phyloP scores from a whole-genome alignment of 2,329 filamentous ascomycete species.

The Coniochaeta hoffmannii region DNA sequence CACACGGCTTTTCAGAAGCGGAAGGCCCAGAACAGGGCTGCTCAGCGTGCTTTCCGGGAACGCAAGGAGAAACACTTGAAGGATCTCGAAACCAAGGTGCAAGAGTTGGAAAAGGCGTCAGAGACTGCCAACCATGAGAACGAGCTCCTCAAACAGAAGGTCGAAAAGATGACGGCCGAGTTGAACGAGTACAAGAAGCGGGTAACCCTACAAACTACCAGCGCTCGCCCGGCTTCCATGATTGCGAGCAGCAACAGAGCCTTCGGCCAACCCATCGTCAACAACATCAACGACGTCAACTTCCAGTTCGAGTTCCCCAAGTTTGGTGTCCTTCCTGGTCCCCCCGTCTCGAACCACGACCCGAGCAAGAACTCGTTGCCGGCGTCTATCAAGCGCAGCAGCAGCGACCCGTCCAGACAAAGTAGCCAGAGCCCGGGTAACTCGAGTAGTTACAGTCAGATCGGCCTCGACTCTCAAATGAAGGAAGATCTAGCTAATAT shows the following conservation, averaged over 20 bases:
- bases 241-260: conserved; percentile 19
- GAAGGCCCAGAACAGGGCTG: conserved; percentile 91
- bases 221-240: conserved; percentile 15
- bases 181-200: conserved; percentile 87
- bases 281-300: conserved; percentile 63
- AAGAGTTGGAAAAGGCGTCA: conserved; percentile 73
- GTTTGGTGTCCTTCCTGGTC: conserved; percentile 67
- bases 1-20: conserved; percentile 56
- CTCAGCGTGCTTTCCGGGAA: conserved; percentile 87
- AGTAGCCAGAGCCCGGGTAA: conserved; percentile 26
- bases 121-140: conserved; percentile 83
- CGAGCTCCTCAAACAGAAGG: conserved; percentile 70
- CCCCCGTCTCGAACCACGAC: conserved; percentile 18
- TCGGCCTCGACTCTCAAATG: conserved; percentile 24
- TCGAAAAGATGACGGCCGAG: conserved; percentile 80
- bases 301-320: conserved; percentile 96
- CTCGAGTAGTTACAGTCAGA: conserved; percentile 24
- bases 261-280: conserved; percentile 41
- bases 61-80: conserved; percentile 89
- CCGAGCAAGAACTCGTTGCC: not conserved
- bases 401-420: conserved; percentile 24
- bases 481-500: conserved; percentile 48
- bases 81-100: conserved; percentile 72
- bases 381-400: conserved; percentile 12
- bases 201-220: conserved; percentile 49